Base-by-base conservation (phyloP, 2,329 filamentous ascomycete species). In the Chalaropsis ovoidea region DNA sequence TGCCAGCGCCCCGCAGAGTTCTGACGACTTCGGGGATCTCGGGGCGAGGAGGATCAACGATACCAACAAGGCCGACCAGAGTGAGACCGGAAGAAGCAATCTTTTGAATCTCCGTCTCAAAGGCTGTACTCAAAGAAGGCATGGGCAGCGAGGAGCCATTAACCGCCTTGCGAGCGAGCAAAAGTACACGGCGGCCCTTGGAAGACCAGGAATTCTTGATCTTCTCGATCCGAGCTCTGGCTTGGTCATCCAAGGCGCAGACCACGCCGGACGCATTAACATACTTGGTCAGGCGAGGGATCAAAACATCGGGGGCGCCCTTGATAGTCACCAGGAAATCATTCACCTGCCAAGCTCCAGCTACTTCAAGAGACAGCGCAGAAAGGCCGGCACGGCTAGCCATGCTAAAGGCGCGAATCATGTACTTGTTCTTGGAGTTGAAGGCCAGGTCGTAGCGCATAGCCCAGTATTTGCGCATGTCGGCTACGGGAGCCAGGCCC, bases 321-420 rank as follows among this genome's bases (percentile, higher is more conserved):
- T 99, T 99, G 70, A 99, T 85, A 76, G 64, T 81, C 79, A 67
- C 83, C 86, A 66, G 82, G 81, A 70, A 87, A 82, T 69, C 95
- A 90, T 67, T 97, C 79, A 42, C 97, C 94, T 62, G 95, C 99
- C 94, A 99, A 97, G 77, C 93, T 96, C 83, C 97, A 97, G 69
- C 94, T 85, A 76, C 97, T 93, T 71, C 94, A 85, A 1, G 94
- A 96, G 77, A 99, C 97, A 75, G 97, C 93, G 71, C 90, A 97
- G 13, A 90, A 95, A 13, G 92, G 86, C 67, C 95, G 80, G 56
- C 88, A 85, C 64, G 85, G 84, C 61, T 86, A 82, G 70, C 84
- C 82, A 70, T 85, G 81, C 77, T 95, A 91, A 75, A 96, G 96
- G 77, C 87, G 86, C 70, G 86, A 82, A 67, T 67, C 66, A 67